Base-by-base conservation (phyloP, 345 rosid genomes). In the Gossypium rotundifolium region DNA sequence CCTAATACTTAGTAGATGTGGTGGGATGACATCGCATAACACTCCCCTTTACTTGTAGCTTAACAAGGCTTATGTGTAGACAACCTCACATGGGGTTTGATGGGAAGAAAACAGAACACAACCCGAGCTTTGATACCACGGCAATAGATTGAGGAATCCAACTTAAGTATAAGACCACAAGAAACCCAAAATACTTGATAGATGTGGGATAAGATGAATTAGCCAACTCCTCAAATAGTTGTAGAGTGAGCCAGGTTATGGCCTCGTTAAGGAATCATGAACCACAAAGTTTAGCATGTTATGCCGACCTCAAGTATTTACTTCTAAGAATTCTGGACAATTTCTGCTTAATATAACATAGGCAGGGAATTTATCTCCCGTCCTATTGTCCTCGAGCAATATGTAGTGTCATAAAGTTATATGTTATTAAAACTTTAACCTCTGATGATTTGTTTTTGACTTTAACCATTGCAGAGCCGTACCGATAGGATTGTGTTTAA, bases 401-500 rank as follows among this genome's bases (percentile, higher is more conserved):
- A 60, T 67, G n/a, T 52, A 61, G 58, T 11, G 10, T 33, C 65
- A 45, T 27, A 18, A 66, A 54, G 11, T 76, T 49, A 16, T n/a
- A 51, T 71, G 74, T 11, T 9, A 25, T 16, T 77, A 33, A 62
- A 22, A 17, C 0, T 9, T 23, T 62, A 53, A 49, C 18, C 33
- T 44, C 40, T 65, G 44, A 48, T 65, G 11, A 53, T 25, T 52
- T 55, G 64, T 75, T 65, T 73, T 66, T 63, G 68, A 65, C 23
- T 68, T 76, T 75, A 49, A 77, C 48, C 76, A 68, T 77, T 79
- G 77, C 97, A 96, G 99, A 85, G 87, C 81, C 99, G 98, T 73
- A 96, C 99, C 11, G 95, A 88, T 76, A 87, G 98, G 69, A 93
- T 96, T 69, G 90, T 93, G 72, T 88, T 93, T 80, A 96, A 96